A percentile compares a stretch with the other conserved stretches of the same genome.
Evolutionary conservation across 2,329 filamentous ascomycete species (phyloP).

Genomic region (Domatiomyces catenatus): DNA sequence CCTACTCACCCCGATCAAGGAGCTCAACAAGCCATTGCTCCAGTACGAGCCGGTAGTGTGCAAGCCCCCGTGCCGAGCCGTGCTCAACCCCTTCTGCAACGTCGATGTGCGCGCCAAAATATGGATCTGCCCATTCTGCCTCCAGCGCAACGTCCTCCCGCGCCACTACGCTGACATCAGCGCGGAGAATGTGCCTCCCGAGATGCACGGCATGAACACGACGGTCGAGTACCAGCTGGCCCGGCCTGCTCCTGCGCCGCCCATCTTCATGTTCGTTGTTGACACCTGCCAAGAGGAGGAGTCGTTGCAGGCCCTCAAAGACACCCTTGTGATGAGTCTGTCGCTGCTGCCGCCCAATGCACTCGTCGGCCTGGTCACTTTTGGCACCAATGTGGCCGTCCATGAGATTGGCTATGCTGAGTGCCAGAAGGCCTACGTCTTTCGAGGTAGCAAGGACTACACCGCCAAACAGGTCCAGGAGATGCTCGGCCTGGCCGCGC

Average conservation of each 20-base stretch:
- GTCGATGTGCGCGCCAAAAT: slow-evolving; percentile 51
- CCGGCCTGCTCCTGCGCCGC: slow-evolving; percentile 47
- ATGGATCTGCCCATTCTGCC: slow-evolving; percentile 56
- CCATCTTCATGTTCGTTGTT: slow-evolving; percentile 53
- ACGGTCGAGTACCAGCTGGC: slow-evolving; percentile 52
- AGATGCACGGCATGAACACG: slow-evolving; percentile 49
- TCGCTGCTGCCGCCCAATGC: slow-evolving; percentile 48
- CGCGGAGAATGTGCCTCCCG: slow-evolving; percentile 48
- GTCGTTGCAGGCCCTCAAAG: slow-evolving; percentile 50
- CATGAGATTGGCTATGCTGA: slow-evolving; percentile 97
- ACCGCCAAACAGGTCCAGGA: slow-evolving; percentile 98
- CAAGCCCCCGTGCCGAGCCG: slow-evolving; percentile 88
- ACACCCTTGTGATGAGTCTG: slow-evolving; percentile 52
- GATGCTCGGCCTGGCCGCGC: slow-evolving; percentile 74
- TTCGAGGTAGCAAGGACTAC: slow-evolving; percentile 95
- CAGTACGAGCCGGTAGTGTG: slow-evolving; percentile 95
- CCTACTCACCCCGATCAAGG: slow-evolving; percentile 88
- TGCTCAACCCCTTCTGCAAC: slow-evolving; percentile 87
- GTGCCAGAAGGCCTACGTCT: slow-evolving; percentile 96
- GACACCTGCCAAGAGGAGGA: slow-evolving; percentile 56
- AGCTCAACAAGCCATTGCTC: slow-evolving; percentile 78
- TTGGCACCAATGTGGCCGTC: slow-evolving; percentile 81
- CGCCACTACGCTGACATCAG: slow-evolving; percentile 57
- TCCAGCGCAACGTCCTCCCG: slow-evolving; percentile 49
- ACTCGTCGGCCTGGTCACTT: slow-evolving; percentile 50